These are phyloP conservation scores for Arxiozyma heterogenica DNA, from an alignment of 1,139 yeast genomes.

Conservation along the genomic window DNA sequence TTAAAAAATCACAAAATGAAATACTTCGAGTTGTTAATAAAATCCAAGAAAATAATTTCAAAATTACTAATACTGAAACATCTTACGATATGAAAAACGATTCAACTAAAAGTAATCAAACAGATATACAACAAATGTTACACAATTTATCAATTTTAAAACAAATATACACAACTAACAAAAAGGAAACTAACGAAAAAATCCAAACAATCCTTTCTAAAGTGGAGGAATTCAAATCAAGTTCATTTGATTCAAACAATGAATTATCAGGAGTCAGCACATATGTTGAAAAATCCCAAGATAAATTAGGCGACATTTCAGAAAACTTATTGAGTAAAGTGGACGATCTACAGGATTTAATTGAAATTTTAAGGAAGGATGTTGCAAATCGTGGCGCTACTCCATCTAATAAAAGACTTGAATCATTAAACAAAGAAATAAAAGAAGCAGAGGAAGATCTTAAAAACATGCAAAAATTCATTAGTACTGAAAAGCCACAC, in stretches of 20 bases:
- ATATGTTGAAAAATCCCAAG: constrained; percentile 72
- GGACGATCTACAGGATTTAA: constrained; percentile 85
- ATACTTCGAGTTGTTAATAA: constrained; percentile 8
- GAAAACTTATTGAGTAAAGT: constrained; percentile 67
- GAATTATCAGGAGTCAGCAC: constrained; percentile 59
- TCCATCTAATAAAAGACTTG: constrained; percentile 67
- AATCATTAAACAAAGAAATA: constrained; percentile 57
- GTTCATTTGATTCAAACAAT: constrained; percentile 36
- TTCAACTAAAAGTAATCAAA: neutral
- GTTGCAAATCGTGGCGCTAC: constrained; percentile 89
- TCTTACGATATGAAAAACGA: neutral
- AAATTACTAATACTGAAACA: neutral
- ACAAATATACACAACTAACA: constrained; percentile 46
- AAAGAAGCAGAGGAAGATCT: constrained; percentile 47
- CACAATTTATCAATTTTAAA: constrained; percentile 56
- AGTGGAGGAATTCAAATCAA: constrained; percentile 40
- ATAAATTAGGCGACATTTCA: constrained; percentile 65
- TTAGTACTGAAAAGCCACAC: constrained; percentile 61
- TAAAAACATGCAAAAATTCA: constrained; percentile 48
- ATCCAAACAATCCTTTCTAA: constrained; percentile 40
- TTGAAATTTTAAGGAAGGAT: constrained; percentile 84
- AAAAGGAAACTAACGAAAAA: constrained; percentile 36
- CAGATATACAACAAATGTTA: constrained; percentile 33
- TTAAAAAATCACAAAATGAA: constrained; percentile 11
- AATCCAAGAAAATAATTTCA: neutral